Evolutionary conservation across 768 basidiomycete species (phyloP).

Genomic region (Scleroderma bovista): DNA sequence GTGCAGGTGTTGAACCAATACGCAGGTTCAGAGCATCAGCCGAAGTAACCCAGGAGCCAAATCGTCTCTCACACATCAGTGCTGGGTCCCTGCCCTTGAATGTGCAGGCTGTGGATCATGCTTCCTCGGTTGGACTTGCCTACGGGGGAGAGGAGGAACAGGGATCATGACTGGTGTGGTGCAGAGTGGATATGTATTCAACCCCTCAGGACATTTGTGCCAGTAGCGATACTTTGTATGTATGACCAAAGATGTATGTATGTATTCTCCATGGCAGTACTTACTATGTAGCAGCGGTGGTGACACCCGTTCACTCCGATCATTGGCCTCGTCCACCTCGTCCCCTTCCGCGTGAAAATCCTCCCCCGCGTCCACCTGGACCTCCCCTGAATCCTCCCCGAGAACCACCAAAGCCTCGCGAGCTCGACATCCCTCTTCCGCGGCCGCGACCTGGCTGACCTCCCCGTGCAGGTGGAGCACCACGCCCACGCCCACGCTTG

Average conservation of each 20-base stretch:
- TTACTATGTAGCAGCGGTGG: too few relatives aligned
- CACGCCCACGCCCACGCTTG: slow-evolving; percentile 26
- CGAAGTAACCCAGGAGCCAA: slow-evolving; percentile 5
- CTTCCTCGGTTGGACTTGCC: slow-evolving; percentile 18
- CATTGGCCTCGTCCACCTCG: slow-evolving; percentile 50
- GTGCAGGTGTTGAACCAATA: background rate
- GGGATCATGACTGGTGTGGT: background rate
- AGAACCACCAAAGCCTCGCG: slow-evolving; percentile 33
- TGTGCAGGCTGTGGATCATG: slow-evolving; percentile 14
- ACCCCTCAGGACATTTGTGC: background rate
- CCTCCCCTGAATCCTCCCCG: slow-evolving; percentile 46
- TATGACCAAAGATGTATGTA: background rate
- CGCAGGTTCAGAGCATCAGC: background rate
- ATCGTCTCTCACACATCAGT: slow-evolving; percentile 27
- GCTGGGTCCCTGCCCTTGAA: slow-evolving; percentile 14
- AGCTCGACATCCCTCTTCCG: slow-evolving; percentile 30
- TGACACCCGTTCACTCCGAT: background rate
- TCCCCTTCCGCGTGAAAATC: slow-evolving; percentile 31
- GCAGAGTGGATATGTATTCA: background rate
- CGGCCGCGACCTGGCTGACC: slow-evolving; percentile 32
- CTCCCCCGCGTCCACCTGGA: slow-evolving; percentile 42
- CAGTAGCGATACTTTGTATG: background rate
- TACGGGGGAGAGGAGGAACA: slow-evolving; percentile 21
- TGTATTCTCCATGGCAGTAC: too few relatives aligned
- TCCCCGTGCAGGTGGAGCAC: slow-evolving; percentile 25